Base-by-base conservation (phyloP, 1,284 basidiomycete species). In the Trichosporon inkin region DNA sequence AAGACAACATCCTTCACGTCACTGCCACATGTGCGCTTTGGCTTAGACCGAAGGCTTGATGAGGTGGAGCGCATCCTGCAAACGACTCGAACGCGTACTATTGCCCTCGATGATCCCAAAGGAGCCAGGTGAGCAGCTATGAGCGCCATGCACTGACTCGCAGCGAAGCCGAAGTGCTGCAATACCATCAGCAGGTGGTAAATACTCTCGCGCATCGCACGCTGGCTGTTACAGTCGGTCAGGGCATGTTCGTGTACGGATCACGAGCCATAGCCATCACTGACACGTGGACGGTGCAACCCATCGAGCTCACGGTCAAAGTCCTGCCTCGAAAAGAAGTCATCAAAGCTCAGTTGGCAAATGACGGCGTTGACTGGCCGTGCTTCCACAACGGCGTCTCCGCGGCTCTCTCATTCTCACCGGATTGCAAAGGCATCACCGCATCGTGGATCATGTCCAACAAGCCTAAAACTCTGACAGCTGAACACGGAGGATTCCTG, bases 301-400 rank as follows among this genome's bases (percentile, higher is more conserved):
- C 88, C 69, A 82, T 95, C 62, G 89, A 94, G 68, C 88, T 87
- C 64, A 80, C 84, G 7, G 84, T 92, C 67, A 85, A 87, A 49
- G 77, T 93, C 16, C 84, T 88, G 58, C 74, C 73, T 1, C 63
- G 61, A 17, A 75, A 72, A 52, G 61, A 67, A 11, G 59, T 69
- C 85, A 88, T 28, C 79, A 86, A 64, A 56, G 70, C 74, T 7
- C 71, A 73, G 55, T 82, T 89, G 38, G 74, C 82, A 2, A 84
- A 87, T 0, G 93, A 95, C 44, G 86, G 86, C 38, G 78, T 86
- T 10, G 85, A 84, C 59, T 99, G 95, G 96, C 92, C 92, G 16
- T 89, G 93, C 62, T 99, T 99, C 77, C 94, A 99, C 78, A 95
- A 96, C 64, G 96, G 96, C 16, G 94, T 96, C 0, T 90, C 93